Conservation (phyloP, 2,329 filamentous ascomycete species). For the Colletotrichum tabaci region DNA sequence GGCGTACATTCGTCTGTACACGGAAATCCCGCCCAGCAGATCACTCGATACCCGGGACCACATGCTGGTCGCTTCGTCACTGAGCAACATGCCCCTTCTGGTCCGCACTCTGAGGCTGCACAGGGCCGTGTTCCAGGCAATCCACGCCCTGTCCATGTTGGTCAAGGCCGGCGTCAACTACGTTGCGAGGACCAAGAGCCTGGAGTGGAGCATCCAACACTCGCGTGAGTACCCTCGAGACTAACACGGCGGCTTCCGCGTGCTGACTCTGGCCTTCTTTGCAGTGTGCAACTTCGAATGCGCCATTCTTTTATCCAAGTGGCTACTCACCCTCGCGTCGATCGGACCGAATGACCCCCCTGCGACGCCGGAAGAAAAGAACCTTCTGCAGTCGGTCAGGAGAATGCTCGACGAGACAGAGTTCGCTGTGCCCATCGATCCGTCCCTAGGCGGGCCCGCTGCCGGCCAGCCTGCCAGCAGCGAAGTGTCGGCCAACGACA, state of each 20-base stretch:
- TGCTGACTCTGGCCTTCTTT: conserved; percentile 41
- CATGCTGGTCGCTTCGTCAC: conserved; percentile 71
- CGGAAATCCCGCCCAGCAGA: conserved; percentile 74
- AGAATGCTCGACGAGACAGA: conserved; percentile 75
- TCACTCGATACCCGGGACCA: conserved; percentile 77
- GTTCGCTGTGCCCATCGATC: conserved; percentile 73
- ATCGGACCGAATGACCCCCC: conserved; percentile 66
- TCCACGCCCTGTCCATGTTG: conserved; percentile 77
- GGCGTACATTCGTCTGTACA: conserved; percentile 76
- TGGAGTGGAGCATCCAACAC: conserved; percentile 76
- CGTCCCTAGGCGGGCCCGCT: conserved; percentile 62
- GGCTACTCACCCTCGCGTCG: conserved; percentile 70
- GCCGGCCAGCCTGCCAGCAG: conserved; percentile 55
- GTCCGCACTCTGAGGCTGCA: conserved; percentile 72
- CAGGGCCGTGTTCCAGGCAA: conserved; percentile 76
- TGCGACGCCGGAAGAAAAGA: conserved; percentile 66
- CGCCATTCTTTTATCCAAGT: conserved; percentile 72
- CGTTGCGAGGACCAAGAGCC: conserved; percentile 72
- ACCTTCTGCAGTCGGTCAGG: conserved; percentile 69
- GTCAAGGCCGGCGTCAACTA: conserved; percentile 76
- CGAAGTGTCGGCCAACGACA: conserved; percentile 63
- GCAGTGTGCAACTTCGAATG: conserved; percentile 74
- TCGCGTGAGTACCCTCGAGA: conserved; percentile 62
- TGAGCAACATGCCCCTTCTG: conserved; percentile 71
- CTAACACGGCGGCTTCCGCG: conserved; percentile 4